These are phyloP conservation scores for Candida cerambycidarum DNA, from an alignment of 805 yeast genomes.

Conservation along the genomic window DNA sequence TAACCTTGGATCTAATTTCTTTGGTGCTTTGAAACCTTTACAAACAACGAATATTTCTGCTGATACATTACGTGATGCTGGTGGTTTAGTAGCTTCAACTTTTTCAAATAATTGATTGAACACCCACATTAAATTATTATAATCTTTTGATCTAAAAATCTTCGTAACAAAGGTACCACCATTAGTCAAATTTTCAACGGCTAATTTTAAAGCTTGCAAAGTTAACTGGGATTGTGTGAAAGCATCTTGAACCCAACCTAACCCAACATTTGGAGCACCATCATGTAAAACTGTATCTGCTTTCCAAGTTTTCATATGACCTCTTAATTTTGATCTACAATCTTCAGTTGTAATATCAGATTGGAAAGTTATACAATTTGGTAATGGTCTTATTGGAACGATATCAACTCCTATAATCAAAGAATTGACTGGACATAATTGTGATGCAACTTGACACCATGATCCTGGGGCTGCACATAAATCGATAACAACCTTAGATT, in stretches of 20 bases:
- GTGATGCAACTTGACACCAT: constrained; percentile 99
- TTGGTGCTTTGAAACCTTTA: constrained; percentile 93
- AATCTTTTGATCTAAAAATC: constrained; percentile 97
- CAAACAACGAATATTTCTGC: constrained; percentile 99
- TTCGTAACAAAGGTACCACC: constrained; percentile 97
- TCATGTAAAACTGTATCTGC: constrained; percentile 98
- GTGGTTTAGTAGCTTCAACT: constrained; percentile 98
- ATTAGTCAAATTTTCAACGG: constrained; percentile 85
- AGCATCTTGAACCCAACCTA: constrained; percentile 99
- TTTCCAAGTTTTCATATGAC: constrained; percentile 97
- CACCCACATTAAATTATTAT: constrained; percentile 96
- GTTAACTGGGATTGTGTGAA: constrained; percentile 96
- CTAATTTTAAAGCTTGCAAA: constrained; percentile 87
- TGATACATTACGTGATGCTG: constrained; percentile 97
- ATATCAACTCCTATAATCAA: constrained; percentile 98
- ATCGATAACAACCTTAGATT: constrained; percentile 94
- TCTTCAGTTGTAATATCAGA: constrained; percentile 98
- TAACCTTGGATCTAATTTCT: constrained; percentile 87
- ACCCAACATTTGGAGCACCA: constrained; percentile 99
- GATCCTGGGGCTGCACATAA: constrained; percentile 94
- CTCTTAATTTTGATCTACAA: constrained; percentile 90
- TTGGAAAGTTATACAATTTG: constrained; percentile 91
- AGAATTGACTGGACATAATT: constrained; percentile 88
- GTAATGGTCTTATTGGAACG: constrained; percentile 95
- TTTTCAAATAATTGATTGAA: constrained; percentile 93